Percentiles rank a stretch among this genome's conserved stretches.
Evolutionary conservation across 495 filamentous ascomycete genomes (phyloP).

Genomic region (Penicillium argentinense): DNA sequence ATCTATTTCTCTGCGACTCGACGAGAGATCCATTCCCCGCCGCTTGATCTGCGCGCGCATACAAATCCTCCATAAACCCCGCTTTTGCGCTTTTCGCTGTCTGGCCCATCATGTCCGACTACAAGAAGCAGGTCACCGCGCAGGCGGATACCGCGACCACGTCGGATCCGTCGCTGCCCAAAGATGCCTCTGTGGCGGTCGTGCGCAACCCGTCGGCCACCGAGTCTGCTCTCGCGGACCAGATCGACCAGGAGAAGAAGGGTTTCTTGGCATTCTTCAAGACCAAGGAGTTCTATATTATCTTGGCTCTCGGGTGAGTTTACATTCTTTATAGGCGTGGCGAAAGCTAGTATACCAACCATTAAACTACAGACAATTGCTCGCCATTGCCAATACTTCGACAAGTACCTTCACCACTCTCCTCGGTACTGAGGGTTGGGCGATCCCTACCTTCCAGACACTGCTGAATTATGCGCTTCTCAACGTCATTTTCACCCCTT

Average conservation of each 20-base stretch:
- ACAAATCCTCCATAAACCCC: slow-evolving; percentile 5
- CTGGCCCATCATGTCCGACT: slow-evolving; percentile 30
- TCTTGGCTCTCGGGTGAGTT: slow-evolving; percentile 70
- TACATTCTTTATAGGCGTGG: too few species aligned
- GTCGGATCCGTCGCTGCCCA: slow-evolving; percentile 20
- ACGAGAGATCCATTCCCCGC: neutral
- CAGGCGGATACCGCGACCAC: slow-evolving; percentile 21
- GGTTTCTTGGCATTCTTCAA: slow-evolving; percentile 76
- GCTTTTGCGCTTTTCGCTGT: neutral
- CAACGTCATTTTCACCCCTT: slow-evolving; percentile 75
- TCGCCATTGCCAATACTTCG: slow-evolving; percentile 82
- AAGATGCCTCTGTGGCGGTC: slow-evolving; percentile 24
- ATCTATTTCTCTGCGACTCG: neutral
- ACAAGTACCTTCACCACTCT: slow-evolving; percentile 87
- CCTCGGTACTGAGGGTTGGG: slow-evolving; percentile 65
- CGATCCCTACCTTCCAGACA: slow-evolving; percentile 95
- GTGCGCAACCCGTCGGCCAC: slow-evolving; percentile 13
- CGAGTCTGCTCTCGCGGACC: slow-evolving; percentile 30
- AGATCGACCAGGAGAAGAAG: slow-evolving; percentile 43
- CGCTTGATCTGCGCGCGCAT: neutral
- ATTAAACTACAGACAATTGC: slow-evolving; percentile 60
- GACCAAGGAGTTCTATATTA: slow-evolving; percentile 84
- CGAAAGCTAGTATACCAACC: too few species aligned
- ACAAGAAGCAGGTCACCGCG: slow-evolving; percentile 28
- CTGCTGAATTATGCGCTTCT: slow-evolving; percentile 93